These are phyloP conservation scores for Stentor coeruleus DNA, from an alignment of 73 alveolate species.

Conservation along the genomic window DNA sequence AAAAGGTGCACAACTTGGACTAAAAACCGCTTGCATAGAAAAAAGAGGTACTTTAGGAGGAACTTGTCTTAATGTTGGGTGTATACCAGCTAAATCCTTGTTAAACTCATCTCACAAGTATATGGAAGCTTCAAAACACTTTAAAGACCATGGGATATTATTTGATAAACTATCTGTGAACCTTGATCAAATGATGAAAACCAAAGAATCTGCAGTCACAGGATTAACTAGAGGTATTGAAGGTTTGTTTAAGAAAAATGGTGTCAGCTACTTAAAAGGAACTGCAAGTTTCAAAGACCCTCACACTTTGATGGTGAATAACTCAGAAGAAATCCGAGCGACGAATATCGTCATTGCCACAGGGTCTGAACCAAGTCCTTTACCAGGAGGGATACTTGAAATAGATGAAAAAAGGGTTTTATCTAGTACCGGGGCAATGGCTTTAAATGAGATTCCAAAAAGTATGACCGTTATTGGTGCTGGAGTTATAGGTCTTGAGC, in stretches of 20 bases:
- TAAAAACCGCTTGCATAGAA: conserved; percentile 95
- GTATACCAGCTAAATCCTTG: conserved; percentile 90
- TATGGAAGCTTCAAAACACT: conserved; percentile 49
- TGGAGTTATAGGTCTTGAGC: conserved; percentile 96
- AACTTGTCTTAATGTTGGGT: conserved; percentile 94
- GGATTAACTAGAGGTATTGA: conserved; percentile 90
- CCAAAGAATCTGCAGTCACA: conserved; percentile 73
- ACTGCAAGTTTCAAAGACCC: conserved; percentile 58
- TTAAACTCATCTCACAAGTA: conserved; percentile 80
- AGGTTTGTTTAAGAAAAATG: conserved; percentile 78
- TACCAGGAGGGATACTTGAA: conserved; percentile 62
- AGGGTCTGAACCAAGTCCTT: conserved; percentile 85
- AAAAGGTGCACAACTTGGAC: conserved; percentile 91
- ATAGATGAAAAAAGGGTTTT: conserved; percentile 49
- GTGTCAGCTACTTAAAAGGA: conserved; percentile 80
- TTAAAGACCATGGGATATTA: conserved; percentile 70
- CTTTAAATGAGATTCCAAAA: conserved; percentile 76
- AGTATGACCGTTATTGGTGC: conserved; percentile 91
- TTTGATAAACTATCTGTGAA: conserved; percentile 54
- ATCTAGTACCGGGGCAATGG: conserved; percentile 81
- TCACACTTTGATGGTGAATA: conserved; percentile 57
- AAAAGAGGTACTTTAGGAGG: conserved; percentile 96
- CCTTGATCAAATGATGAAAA: conserved; percentile 48
- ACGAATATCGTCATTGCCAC: conserved; percentile 86
- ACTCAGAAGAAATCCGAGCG: conserved; percentile 56